phyloP scores from a whole-genome alignment of 129 eudicot species.

The Saussurea involucrata region DNA sequence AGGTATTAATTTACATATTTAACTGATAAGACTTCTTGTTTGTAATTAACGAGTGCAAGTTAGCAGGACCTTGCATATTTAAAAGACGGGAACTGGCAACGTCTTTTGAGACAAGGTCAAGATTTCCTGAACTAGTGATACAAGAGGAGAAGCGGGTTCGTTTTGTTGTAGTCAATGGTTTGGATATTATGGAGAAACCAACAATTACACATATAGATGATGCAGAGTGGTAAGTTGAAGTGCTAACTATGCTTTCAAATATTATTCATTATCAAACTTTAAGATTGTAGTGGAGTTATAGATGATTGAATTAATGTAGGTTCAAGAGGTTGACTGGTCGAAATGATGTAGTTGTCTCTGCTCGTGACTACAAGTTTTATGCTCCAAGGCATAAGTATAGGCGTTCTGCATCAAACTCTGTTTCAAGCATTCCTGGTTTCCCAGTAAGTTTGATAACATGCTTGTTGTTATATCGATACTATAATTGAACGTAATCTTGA shows the following conservation, averaged over 20 bases:
- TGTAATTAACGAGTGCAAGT: not conserved
- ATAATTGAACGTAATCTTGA: constrained; percentile 17
- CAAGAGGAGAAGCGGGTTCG: constrained; percentile 99
- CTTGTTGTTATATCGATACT: not conserved
- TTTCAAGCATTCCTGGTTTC: constrained; percentile 56
- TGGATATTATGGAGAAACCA: constrained; percentile 81
- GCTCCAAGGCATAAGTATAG: constrained; percentile 94
- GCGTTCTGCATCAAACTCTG: constrained; percentile 63
- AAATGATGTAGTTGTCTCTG: constrained; percentile 66
- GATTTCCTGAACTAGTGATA: constrained; percentile 93
- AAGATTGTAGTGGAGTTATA: constrained; percentile 3
- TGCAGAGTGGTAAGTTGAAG: constrained; percentile 75
- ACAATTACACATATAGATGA: constrained; percentile 47
- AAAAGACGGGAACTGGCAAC: constrained; percentile 95
- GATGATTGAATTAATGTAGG: constrained; percentile 38
- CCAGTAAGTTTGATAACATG: constrained; percentile 47
- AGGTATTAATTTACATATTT: constrained; percentile 38
- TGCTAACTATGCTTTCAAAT: not conserved
- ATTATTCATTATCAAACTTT: not conserved
- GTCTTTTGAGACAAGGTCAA: constrained; percentile 83
- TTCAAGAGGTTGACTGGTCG: constrained; percentile 92
- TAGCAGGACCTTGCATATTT: constrained; percentile 59
- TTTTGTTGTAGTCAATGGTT: constrained; percentile 94
- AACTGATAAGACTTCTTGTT: not conserved
- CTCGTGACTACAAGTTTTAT: constrained; percentile 86